phyloP scores from a whole-genome alignment of 2,329 filamentous ascomycete genomes.

The Alternaria brassicicola region DNA sequence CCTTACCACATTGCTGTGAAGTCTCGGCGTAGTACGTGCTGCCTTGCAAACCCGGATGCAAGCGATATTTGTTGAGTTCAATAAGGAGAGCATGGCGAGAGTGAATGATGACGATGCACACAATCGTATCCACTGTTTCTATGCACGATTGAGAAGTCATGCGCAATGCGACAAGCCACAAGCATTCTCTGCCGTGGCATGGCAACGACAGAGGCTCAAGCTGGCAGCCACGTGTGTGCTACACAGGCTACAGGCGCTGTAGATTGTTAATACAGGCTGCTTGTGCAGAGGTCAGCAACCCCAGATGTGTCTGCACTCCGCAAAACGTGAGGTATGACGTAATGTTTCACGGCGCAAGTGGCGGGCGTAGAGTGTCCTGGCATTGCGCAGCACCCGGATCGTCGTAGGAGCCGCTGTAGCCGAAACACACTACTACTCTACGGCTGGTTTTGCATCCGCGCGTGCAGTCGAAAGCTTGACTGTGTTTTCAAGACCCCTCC shows the following conservation, averaged over 20 bases:
- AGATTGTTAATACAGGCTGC: not conserved
- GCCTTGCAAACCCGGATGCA: not conserved
- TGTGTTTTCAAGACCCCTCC: not conserved
- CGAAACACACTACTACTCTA: not conserved
- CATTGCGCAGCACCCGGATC: not conserved
- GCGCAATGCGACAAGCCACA: not conserved
- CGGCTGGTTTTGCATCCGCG: not conserved
- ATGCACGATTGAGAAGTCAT: not conserved
- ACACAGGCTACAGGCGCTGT: not conserved
- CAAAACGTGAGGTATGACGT: not conserved
- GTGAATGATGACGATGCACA: not conserved
- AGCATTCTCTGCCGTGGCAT: not conserved
- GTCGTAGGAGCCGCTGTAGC: constrained; percentile 1
- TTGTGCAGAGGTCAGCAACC: not conserved
- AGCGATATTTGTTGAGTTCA: not conserved
- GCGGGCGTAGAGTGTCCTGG: not conserved
- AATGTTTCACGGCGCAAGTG: not conserved
- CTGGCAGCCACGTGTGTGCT: not conserved
- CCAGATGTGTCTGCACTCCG: not conserved
- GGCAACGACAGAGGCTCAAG: not conserved
- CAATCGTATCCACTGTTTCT: not conserved
- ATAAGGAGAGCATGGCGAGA: not conserved
- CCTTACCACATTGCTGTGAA: not conserved
- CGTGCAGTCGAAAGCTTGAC: not conserved
- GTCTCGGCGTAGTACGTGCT: not conserved